Base-by-base conservation (phyloP, 495 filamentous ascomycete genomes). In the Cairneyella variabilis region DNA sequence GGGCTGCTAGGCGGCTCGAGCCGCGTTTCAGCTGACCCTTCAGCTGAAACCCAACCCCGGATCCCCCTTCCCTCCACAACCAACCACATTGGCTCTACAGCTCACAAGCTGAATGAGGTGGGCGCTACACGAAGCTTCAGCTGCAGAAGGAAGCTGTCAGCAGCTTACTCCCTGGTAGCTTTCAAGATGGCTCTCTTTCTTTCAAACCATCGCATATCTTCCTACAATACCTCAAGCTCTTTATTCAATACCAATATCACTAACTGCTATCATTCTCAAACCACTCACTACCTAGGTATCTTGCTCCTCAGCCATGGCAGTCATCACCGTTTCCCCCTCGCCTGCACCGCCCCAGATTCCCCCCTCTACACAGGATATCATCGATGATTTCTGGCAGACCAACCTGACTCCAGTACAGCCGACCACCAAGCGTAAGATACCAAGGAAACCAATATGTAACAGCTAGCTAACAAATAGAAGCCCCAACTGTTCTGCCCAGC, bases 401-500 rank as follows among this genome's bases (percentile, higher is more conserved):
- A 45, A 27, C 27, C 23, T 45, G 27, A 22, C 23, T 27, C 41
- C 23, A 16, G 41, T 22, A 26, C 6, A 26, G 41, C 6, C 23
- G 1, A 45, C 12, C 23, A 27, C 41, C 38, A 41, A 21, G 38
- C 38, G 38, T 41, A 45, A 45, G 41, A 20, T 45, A 26, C 14
- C 41, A 2, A 6, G 16, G 36, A 26, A 12, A 4, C 8, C 23
- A n/a, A 28, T 45, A 11, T 27, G 3, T n/a, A 12, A 12, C 4
- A 20, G 10, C 7, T 14, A 27, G 6, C 16, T 45, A 11, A 11
- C 41, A 9, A 3, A 11, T 14, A 8, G 16, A 23, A 72, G 83
- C 86, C 43, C 84, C 83, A 37, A 86, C 80, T 2, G 70, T 95
- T 25, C 75, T 95, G 3, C 89, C 89, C 5, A 77, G 82, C 51